A percentile compares a stretch with the other conserved stretches of the same genome.
Evolutionary conservation across 345 rosid species (phyloP).

Genomic region (Kernera saxatilis): DNA sequence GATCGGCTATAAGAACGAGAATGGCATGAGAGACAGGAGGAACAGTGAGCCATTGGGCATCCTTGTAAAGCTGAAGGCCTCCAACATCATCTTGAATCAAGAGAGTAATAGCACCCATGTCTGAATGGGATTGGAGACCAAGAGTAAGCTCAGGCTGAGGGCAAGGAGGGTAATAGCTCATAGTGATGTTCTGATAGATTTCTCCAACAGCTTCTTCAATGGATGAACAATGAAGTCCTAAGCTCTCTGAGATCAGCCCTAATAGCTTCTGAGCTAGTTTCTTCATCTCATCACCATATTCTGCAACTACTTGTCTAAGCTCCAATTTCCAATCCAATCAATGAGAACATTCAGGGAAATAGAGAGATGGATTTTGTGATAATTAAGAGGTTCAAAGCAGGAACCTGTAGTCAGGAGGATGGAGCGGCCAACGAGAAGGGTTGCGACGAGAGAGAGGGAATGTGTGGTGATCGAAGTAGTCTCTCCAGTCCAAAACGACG

Average conservation of each 20-base stretch:
- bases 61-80: constrained; percentile 77
- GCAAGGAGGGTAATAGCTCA: constrained; percentile 86
- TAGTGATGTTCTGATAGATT: constrained; percentile 79
- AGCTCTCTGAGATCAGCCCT: constrained; percentile 58
- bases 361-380: not conserved
- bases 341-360: not conserved
- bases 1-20: constrained; percentile 68
- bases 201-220: constrained; percentile 68
- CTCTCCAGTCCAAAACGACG: constrained; percentile 84
- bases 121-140: constrained; percentile 90
- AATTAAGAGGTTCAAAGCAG: not conserved
- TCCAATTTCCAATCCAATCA: not conserved
- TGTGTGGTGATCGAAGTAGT: constrained; percentile 86
- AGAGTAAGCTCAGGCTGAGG: constrained; percentile 85
- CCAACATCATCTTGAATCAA: constrained; percentile 77
- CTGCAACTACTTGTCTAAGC: constrained; percentile 44
- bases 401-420: constrained; percentile 65
- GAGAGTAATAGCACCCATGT: constrained; percentile 74
- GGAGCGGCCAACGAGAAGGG: constrained; percentile 67
- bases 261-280: constrained; percentile 54
- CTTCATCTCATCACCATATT: constrained; percentile 60
- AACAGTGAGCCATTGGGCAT: constrained; percentile 58
- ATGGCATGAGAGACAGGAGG: constrained; percentile 59
- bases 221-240: constrained; percentile 43
- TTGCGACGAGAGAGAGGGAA: constrained; percentile 72